Evolutionary conservation across 2,329 filamentous ascomycete species (phyloP).

Genomic region (Zasmidium cellare): DNA sequence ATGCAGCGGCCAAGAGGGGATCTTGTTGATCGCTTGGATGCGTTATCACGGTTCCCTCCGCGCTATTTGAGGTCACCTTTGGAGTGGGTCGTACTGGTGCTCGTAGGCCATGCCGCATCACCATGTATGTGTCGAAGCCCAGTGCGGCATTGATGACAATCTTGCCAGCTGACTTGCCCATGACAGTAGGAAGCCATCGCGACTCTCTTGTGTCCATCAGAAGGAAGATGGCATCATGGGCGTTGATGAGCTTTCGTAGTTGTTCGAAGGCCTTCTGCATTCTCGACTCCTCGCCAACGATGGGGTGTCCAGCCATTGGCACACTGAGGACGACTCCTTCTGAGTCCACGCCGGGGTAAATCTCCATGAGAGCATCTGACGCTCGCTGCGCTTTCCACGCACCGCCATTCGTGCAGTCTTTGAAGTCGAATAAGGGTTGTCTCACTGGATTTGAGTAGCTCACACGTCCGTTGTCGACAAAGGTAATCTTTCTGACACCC

Average conservation of each 20-base stretch:
- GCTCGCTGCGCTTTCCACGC: conserved; percentile 79
- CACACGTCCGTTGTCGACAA: conserved; percentile 89
- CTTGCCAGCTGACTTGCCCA: conserved; percentile 90
- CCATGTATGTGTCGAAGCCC: conserved; percentile 94
- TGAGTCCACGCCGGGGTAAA: conserved; percentile 87
- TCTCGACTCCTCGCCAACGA: conserved; percentile 66
- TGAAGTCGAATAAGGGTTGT: conserved; percentile 87
- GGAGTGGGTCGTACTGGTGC: conserved; percentile 10
- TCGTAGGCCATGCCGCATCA: conserved; percentile 88
- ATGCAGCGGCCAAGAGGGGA: conserved; percentile 22
- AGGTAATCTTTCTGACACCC: conserved; percentile 93
- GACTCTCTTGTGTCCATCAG: conserved; percentile 98
- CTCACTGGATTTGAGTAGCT: conserved; percentile 96
- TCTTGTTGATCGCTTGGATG: conserved; percentile 23
- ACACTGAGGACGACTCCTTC: conserved; percentile 80
- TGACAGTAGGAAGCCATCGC: conserved; percentile 91
- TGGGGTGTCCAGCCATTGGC: conserved; percentile 92
- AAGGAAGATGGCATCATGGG: conserved; percentile 92
- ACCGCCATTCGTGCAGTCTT: conserved; percentile 84
- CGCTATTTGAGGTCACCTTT: conserved; percentile 16
- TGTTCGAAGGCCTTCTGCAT: conserved; percentile 73
- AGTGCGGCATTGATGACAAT: conserved; percentile 96
- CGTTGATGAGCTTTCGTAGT: conserved; percentile 71
- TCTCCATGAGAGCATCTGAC: conserved; percentile 75
- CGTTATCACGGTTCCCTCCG: conserved; percentile 21